These are phyloP conservation scores for Sporothrix pallida DNA, from an alignment of 2,329 filamentous ascomycete species.

Conservation along the genomic window DNA sequence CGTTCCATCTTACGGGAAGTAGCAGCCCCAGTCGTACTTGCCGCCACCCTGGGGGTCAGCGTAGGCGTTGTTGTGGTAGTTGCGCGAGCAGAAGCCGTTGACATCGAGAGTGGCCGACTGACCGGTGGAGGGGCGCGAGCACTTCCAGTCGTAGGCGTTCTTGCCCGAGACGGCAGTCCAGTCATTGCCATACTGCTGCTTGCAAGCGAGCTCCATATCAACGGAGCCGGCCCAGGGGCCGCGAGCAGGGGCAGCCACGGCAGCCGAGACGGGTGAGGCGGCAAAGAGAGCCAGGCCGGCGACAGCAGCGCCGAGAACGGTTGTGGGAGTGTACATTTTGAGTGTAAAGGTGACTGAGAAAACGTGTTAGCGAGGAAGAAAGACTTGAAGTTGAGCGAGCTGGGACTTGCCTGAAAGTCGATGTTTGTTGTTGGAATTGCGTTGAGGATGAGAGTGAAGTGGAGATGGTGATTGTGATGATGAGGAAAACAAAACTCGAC, in stretches of 20 bases:
- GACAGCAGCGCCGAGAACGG: neutral
- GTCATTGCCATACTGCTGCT: conserved; percentile 11
- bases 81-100: neutral
- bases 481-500: neutral
- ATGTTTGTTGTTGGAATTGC: neutral
- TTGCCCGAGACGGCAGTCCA: conserved; percentile 2
- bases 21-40: conserved; percentile 11
- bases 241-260: neutral
- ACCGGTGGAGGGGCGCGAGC: conserved; percentile 2
- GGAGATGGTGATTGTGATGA: neutral
- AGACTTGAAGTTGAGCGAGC: no score
- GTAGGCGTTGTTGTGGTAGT: neutral
- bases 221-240: conserved; percentile 11
- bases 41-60: conserved; percentile 6
- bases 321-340: neutral
- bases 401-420: no score
- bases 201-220: neutral
- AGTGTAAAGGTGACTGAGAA: neutral
- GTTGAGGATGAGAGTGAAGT: neutral
- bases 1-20: neutral
- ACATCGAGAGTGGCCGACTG: neutral
- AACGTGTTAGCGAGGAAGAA: neutral
- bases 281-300: conserved; percentile 1
- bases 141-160: conserved; percentile 9
- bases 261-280: neutral